Conservation (phyloP, 2,329 filamentous ascomycete species). For the Aplosporella prunicola region DNA sequence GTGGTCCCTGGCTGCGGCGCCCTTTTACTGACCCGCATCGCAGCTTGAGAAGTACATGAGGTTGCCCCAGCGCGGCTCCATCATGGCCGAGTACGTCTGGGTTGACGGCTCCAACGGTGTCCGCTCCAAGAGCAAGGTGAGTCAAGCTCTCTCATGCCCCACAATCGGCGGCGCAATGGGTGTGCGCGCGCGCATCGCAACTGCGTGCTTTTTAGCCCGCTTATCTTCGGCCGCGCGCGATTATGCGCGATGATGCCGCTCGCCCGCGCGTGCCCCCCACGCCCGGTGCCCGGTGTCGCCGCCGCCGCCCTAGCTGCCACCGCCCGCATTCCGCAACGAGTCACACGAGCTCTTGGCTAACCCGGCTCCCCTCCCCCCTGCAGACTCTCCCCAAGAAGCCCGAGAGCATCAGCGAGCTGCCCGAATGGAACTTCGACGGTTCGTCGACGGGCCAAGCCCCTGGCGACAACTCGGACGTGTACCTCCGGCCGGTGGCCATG, state of each 20-base stretch:
- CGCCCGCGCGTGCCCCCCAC: too few species aligned
- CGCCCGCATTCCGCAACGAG: too few species aligned
- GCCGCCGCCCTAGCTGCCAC: background rate
- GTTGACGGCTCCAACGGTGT: constrained; percentile 74
- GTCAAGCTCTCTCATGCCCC: constrained; percentile 30
- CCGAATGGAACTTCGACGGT: constrained; percentile 78
- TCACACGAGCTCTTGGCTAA: constrained; percentile 10
- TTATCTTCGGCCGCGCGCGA: background rate
- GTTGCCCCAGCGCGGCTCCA: constrained; percentile 77
- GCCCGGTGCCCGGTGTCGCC: background rate
- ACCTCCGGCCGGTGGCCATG: constrained; percentile 81
- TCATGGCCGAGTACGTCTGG: constrained; percentile 98
- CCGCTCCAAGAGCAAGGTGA: constrained; percentile 93
- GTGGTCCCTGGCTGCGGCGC: constrained; percentile 12
- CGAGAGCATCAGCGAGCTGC: constrained; percentile 52
- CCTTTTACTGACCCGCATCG: constrained; percentile 7
- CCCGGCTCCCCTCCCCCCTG: constrained; percentile 4
- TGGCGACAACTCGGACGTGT: constrained; percentile 94
- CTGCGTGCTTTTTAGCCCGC: background rate
- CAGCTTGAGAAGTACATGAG: constrained; percentile 87
- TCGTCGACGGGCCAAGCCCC: constrained; percentile 88
- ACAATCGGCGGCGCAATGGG: constrained; percentile 6
- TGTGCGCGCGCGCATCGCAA: too few species aligned
- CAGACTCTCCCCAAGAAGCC: constrained; percentile 57
- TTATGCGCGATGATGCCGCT: background rate